Evolutionary conservation across 306 rosid genomes (phyloP).

Genomic region (Ammopiptanthus mongolicus): DNA sequence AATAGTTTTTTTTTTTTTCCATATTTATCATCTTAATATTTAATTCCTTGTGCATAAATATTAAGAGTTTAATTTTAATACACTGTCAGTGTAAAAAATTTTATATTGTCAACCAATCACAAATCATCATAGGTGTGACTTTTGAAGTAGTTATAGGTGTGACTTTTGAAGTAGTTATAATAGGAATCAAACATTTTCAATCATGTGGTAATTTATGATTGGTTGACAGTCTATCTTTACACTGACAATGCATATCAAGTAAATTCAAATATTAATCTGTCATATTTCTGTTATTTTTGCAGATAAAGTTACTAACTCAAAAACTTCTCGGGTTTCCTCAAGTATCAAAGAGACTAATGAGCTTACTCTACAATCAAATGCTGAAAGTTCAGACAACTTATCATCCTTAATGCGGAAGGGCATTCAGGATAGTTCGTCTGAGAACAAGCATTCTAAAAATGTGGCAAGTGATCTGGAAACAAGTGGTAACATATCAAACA

Average conservation of each 20-base stretch:
- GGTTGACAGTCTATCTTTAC: too few relatives aligned
- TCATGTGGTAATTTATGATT: too few relatives aligned
- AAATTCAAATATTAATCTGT: conserved; percentile 8
- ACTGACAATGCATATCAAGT: too few relatives aligned
- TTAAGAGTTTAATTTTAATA: too few relatives aligned
- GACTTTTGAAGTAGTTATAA: too few relatives aligned
- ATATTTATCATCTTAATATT: not conserved
- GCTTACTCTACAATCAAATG: conserved; percentile 27
- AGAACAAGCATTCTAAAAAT: conserved; percentile 23
- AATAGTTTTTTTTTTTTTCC: not conserved
- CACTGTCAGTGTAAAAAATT: too few relatives aligned
- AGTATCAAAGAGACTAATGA: conserved; percentile 35
- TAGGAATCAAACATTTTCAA: too few relatives aligned
- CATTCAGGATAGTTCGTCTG: conserved; percentile 22
- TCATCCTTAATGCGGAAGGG: conserved; percentile 31
- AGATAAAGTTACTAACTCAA: conserved; percentile 38
- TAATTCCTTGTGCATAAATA: conserved; percentile 1
- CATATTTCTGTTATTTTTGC: conserved; percentile 28
- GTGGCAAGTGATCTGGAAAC: conserved; percentile 16
- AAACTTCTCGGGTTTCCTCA: conserved; percentile 36
- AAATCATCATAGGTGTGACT: too few relatives aligned
- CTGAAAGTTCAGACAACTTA: conserved; percentile 35
- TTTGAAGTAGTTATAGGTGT: too few relatives aligned
- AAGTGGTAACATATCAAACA: conserved; percentile 31
- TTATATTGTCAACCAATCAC: too few relatives aligned